These are phyloP conservation scores for Sclerotinia nivalis DNA, from an alignment of 2,329 filamentous ascomycete genomes.

Conservation along the genomic window DNA sequence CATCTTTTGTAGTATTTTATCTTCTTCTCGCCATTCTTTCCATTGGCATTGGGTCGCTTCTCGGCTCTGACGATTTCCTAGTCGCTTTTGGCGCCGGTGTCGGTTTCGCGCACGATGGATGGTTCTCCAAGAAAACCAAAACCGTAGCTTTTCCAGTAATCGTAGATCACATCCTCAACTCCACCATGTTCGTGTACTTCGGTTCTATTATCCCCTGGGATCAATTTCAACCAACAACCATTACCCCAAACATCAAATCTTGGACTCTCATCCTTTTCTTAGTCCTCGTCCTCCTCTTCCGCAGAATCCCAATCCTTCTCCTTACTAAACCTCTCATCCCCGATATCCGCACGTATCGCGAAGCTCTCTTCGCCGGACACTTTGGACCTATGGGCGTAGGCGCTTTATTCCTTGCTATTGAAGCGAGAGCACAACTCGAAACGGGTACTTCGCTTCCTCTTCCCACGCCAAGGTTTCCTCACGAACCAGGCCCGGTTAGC, in stretches of 20 bases:
- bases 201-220: constrained; percentile 56
- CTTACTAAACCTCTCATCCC: constrained; percentile 50
- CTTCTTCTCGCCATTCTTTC: constrained; percentile 54
- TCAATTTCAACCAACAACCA: constrained; percentile 43
- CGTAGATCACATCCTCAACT: constrained; percentile 56
- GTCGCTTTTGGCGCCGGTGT: constrained; percentile 57
- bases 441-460: constrained; percentile 49
- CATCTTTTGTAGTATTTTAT: constrained; percentile 57
- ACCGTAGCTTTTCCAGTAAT: constrained; percentile 50
- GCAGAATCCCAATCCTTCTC: constrained; percentile 54
- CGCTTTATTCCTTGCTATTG: constrained; percentile 57
- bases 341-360: constrained; percentile 50
- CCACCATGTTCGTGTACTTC: constrained; percentile 57
- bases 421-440: constrained; percentile 54
- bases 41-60: constrained; percentile 51
- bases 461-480: constrained; percentile 44
- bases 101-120: constrained; percentile 55
- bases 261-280: constrained; percentile 49
- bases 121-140: constrained; percentile 50
- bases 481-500: constrained; percentile 37
- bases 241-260: constrained; percentile 46
- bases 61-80: constrained; percentile 57
- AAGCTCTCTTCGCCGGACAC: constrained; percentile 57
- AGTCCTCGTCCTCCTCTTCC: constrained; percentile 51
- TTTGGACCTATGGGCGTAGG: constrained; percentile 60